phyloP scores from a whole-genome alignment of 2,329 filamentous ascomycete species.

The Aspergillus bombycis region DNA sequence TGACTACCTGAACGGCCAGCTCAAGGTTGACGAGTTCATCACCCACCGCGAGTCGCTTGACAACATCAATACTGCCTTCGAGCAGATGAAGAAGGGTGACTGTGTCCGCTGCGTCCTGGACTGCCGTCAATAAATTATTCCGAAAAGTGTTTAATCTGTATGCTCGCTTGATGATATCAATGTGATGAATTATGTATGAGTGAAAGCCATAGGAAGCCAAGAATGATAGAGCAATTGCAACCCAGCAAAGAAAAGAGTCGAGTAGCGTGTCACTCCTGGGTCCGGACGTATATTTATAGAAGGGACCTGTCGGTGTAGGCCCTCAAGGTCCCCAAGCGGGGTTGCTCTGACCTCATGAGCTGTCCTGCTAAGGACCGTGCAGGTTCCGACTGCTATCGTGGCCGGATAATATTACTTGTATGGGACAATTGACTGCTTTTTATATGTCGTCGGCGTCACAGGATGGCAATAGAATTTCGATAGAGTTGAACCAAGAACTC shows the following conservation, averaged over 20 bases:
- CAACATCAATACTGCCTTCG: conserved; percentile 87
- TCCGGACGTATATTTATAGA: neutral
- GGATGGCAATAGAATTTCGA: no score
- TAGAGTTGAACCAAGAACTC: no score
- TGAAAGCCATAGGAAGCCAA: neutral
- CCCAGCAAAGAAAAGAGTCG: neutral
- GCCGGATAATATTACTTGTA: neutral
- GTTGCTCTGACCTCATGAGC: neutral
- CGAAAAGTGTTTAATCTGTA: conserved; percentile 13
- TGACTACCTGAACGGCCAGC: conserved; percentile 84
- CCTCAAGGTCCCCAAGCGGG: conserved; percentile 7
- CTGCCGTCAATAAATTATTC: conserved; percentile 37
- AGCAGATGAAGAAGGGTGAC: conserved; percentile 93
- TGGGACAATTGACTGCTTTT: no score
- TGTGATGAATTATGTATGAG: conserved; percentile 3
- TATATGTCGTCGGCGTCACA: no score
- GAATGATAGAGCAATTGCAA: neutral
- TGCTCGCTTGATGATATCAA: conserved; percentile 1
- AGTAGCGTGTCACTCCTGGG: neutral
- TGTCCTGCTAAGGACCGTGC: neutral
- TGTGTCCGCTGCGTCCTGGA: conserved; percentile 94
- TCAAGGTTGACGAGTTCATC: conserved; percentile 99
- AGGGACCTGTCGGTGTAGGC: neutral
- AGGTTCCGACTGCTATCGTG: neutral
- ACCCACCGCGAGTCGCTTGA: conserved; percentile 84